Evolutionary conservation across 1,139 yeast species (phyloP), one percentile per base, ranked within the genome.

Genomic region (Suhomyces terraborum): DNA sequence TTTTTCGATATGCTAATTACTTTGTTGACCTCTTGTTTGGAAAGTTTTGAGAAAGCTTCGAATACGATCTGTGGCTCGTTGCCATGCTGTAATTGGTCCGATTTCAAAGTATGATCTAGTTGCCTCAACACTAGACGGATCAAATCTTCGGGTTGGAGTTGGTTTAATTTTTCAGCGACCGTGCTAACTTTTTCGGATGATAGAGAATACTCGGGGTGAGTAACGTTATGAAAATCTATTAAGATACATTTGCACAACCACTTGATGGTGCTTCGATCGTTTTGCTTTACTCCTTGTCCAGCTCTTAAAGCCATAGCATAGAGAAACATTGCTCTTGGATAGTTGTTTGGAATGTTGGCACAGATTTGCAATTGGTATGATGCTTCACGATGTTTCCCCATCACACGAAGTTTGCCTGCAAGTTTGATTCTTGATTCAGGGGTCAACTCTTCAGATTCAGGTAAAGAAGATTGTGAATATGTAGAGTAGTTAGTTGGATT

Each of bases 201-300:
- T 4, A 38, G 35, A 4, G 37, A 7, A 17, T 27, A 28, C n/a
- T 41, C 36, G 2, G 40, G 38, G 19, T 43, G 46, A 4, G 48
- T 20, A 3, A 22, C n/a, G 3, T 17, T 10, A 19, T 50, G 49
- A 8, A 40, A 41, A 31, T 48, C 47, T 21, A 49, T 37, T 21
- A 72, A 52, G 12, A 71, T 56, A 43, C 73, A 62, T 45, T 66
- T 64, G 48, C 79, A 73, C 4, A 87, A 66, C 87, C 89, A 84
- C 44, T 70, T 66, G 32, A 83, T 68, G 1, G 89, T 79, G 41
- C 74, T 77, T 10, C 64, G 55, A 34, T 79, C 76, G 56, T 83
- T 83, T 45, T 73, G 76, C 21, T 79, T 72, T 12, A 83, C 80
- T 0, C 95, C 95, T 62, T 82, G 82, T 1, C 94, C 95, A 42